These are phyloP conservation scores for Fraxinus americana DNA, from an alignment of 257 asterid species.

Conservation along the genomic window DNA sequence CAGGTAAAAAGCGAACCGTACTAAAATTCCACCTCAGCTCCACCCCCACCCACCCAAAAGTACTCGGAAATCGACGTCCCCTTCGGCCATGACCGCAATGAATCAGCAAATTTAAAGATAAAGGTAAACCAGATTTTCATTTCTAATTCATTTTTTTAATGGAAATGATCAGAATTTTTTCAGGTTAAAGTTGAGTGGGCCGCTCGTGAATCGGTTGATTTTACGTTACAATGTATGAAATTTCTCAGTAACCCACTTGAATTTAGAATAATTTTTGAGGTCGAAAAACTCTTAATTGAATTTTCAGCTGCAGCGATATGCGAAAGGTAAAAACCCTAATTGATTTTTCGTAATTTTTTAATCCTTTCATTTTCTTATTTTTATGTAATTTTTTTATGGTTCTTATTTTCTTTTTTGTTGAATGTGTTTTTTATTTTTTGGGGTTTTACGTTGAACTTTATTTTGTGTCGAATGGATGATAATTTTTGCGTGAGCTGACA, in stretches of 20 bases:
- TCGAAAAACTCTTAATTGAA: conserved; percentile 15
- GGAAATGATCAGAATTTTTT: conserved; percentile 4
- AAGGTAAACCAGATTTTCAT: conserved; percentile 1
- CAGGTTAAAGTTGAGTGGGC: conserved; percentile 13
- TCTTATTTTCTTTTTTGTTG: background rate
- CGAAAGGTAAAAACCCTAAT: conserved; percentile 48
- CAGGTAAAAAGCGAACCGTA: conserved; percentile 32
- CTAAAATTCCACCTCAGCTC: conserved; percentile 45
- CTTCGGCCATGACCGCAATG: conserved; percentile 24
- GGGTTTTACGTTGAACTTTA: conserved; percentile 21
- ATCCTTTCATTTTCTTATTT: background rate
- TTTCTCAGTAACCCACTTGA: conserved; percentile 19
- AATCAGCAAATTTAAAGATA: background rate
- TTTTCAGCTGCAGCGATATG: conserved; percentile 33
- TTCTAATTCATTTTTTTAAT: conserved; percentile 23
- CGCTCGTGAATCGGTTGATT: conserved; percentile 21
- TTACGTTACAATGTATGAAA: conserved; percentile 29
- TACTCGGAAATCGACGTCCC: conserved; percentile 10
- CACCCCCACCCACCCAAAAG: conserved; percentile 10
- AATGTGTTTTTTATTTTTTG: background rate
- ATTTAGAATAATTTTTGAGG: conserved; percentile 24
- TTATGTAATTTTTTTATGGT: background rate
- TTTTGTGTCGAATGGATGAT: conserved; percentile 11
- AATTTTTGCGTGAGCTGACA: conserved; percentile 21
- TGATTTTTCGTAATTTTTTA: background rate